Evolutionary conservation across 2,329 filamentous ascomycete genomes (phyloP).

Genomic region (Penicillium brevicompactum): DNA sequence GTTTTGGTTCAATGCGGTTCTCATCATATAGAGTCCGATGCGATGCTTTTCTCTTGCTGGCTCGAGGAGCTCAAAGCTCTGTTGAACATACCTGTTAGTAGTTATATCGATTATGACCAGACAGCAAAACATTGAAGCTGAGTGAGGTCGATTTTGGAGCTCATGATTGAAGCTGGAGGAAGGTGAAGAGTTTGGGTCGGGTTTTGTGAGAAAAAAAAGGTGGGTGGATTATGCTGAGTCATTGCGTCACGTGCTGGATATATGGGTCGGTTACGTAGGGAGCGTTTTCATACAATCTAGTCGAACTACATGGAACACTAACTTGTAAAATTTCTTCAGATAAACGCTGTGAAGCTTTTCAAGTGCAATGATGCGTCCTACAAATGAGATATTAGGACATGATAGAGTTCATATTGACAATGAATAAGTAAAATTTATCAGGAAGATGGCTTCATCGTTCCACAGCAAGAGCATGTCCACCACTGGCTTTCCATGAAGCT

Average conservation of each 20-base stretch:
- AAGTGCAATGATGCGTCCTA: too few relatives aligned
- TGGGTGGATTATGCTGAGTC: constrained; percentile 19
- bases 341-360: too few relatives aligned
- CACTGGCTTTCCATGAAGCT: constrained; percentile 66
- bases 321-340: neutral
- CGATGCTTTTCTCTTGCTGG: constrained; percentile 7
- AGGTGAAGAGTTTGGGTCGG: constrained; percentile 2
- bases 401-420: neutral
- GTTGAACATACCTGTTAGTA: constrained; percentile 6
- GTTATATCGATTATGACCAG: constrained; percentile 7
- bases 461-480: constrained; percentile 66
- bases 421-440: constrained; percentile 18
- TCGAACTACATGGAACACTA: neutral
- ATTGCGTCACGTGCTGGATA: constrained; percentile 12
- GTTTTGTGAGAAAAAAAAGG: constrained; percentile 21
- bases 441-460: constrained; percentile 59
- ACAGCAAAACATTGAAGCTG: constrained; percentile 8
- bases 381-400: too few relatives aligned
- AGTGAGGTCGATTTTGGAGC: constrained; percentile 6
- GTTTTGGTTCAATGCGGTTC: constrained; percentile 42
- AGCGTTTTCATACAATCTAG: neutral
- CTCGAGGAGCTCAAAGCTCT: neutral
- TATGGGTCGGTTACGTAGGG: neutral
- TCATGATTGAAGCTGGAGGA: constrained; percentile 4
- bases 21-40: constrained; percentile 43